Conservation (phyloP, 2,329 filamentous ascomycete species). For the Herpomyces periplanetae region DNA sequence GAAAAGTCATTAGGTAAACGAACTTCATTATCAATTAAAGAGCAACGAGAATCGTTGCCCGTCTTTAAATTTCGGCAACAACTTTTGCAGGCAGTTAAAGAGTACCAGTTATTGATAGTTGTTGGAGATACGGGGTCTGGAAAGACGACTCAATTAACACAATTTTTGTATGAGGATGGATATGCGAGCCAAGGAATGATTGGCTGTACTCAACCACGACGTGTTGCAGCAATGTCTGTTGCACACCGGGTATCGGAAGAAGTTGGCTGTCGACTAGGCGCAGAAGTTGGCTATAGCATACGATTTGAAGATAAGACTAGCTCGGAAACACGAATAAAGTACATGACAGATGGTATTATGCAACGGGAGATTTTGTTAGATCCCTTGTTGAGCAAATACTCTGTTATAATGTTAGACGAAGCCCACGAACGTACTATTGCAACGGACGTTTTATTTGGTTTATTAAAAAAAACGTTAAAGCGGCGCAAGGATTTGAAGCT, state of each 20-base stretch:
- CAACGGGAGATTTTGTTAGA: constrained; percentile 79
- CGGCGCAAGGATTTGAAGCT: constrained; percentile 54
- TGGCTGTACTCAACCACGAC: constrained; percentile 78
- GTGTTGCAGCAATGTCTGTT: constrained; percentile 88
- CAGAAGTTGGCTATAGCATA: constrained; percentile 86
- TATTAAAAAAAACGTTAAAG: constrained; percentile 73
- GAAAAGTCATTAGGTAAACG: constrained; percentile 48
- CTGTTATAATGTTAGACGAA: constrained; percentile 89
- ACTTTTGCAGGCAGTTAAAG: constrained; percentile 44
- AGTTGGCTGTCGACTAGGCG: constrained; percentile 55
- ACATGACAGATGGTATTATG: constrained; percentile 98
- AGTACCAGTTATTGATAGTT: constrained; percentile 73
- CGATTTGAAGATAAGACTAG: constrained; percentile 84
- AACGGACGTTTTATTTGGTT: constrained; percentile 69
- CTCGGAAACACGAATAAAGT: constrained; percentile 68
- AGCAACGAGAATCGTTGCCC: constrained; percentile 59
- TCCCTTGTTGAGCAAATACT: constrained; percentile 54
- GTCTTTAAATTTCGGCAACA: constrained; percentile 61
- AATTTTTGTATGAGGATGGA: constrained; percentile 69
- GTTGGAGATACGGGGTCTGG: constrained; percentile 90
- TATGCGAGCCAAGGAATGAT: constrained; percentile 62
- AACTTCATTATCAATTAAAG: constrained; percentile 65
- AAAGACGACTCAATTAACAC: constrained; percentile 83
- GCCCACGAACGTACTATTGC: constrained; percentile 88
- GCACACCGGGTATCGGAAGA: constrained; percentile 88